Evolutionary conservation across 1,139 yeast species (phyloP).

Genomic region (Yamadazyma membranifaciens): DNA sequence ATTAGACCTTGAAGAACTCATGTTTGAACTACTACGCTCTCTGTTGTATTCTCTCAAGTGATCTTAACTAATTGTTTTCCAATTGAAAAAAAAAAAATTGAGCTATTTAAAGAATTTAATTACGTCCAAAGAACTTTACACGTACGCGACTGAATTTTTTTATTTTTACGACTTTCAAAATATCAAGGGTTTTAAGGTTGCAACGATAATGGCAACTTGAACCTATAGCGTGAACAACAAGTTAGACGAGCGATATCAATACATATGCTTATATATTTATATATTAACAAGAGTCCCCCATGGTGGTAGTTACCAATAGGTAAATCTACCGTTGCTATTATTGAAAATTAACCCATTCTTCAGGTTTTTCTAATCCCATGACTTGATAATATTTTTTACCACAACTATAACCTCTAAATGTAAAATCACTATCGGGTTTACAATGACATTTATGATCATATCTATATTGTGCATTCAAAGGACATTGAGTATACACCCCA

Average conservation of each 20-base stretch:
- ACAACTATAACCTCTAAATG: slow-evolving; percentile 55
- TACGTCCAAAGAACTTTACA: slow-evolving; percentile 1
- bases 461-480: slow-evolving; percentile 46
- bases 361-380: slow-evolving; percentile 43
- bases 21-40: not conserved
- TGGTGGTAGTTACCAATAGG: not conserved
- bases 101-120: not conserved
- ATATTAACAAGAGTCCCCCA: not conserved
- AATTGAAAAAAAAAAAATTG: not conserved
- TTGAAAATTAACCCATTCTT: slow-evolving; percentile 34
- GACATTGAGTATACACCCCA: slow-evolving; percentile 60
- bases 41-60: not conserved
- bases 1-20: slow-evolving; percentile 47
- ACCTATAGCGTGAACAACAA: no score
- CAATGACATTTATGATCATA: slow-evolving; percentile 48
- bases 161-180: slow-evolving; percentile 1
- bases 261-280: no score
- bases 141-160: slow-evolving; percentile 3
- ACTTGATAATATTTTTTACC: slow-evolving; percentile 50
- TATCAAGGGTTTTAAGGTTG: slow-evolving; percentile 1
- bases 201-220: no score
- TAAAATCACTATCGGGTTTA: slow-evolving; percentile 49
- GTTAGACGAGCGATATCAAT: no score
- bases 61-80: not conserved
- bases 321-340: slow-evolving; percentile 5